Conservation (phyloP, 805 yeast species). For the Candida tallmaniae region DNA sequence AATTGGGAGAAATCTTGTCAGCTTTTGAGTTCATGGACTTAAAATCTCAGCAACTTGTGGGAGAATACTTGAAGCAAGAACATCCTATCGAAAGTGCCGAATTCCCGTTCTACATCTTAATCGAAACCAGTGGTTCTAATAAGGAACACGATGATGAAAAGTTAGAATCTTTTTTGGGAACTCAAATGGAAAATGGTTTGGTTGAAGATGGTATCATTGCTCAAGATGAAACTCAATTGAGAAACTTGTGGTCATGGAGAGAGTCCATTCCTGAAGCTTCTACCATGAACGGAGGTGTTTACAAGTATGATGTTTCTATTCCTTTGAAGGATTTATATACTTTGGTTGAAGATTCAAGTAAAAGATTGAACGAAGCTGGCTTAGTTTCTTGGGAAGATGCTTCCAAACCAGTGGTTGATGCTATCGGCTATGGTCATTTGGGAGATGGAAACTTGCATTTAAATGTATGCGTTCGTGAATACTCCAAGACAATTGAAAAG, state of each 20-base stretch:
- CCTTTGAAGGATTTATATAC: constrained; percentile 80
- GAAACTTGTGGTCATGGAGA: constrained; percentile 91
- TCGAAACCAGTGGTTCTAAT: constrained; percentile 95
- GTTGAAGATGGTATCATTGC: constrained; percentile 95
- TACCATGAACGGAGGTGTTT: constrained; percentile 85
- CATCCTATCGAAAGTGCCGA: constrained; percentile 77
- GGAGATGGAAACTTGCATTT: constrained; percentile 97
- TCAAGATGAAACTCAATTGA: constrained; percentile 85
- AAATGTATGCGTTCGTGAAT: constrained; percentile 85
- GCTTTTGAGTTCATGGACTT: constrained; percentile 94
- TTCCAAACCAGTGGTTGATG: constrained; percentile 75
- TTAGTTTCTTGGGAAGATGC: constrained; percentile 58
- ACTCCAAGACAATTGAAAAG: constrained; percentile 72
- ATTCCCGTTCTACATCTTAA: constrained; percentile 84
- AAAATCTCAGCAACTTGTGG: constrained; percentile 61
- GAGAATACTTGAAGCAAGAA: constrained; percentile 49
- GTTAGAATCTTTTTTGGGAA: constrained; percentile 77
- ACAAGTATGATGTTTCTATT: constrained; percentile 92
- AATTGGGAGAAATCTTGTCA: constrained; percentile 78
- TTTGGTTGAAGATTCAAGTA: constrained; percentile 74
- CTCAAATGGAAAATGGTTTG: constrained; percentile 75
- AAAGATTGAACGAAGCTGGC: constrained; percentile 49
- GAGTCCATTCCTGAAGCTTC: constrained; percentile 90
- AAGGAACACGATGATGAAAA: constrained; percentile 91
- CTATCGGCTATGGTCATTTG: constrained; percentile 96